Evolutionary conservation across 2,329 filamentous ascomycete species (phyloP).

Genomic region (Colletotrichum graminicola): DNA sequence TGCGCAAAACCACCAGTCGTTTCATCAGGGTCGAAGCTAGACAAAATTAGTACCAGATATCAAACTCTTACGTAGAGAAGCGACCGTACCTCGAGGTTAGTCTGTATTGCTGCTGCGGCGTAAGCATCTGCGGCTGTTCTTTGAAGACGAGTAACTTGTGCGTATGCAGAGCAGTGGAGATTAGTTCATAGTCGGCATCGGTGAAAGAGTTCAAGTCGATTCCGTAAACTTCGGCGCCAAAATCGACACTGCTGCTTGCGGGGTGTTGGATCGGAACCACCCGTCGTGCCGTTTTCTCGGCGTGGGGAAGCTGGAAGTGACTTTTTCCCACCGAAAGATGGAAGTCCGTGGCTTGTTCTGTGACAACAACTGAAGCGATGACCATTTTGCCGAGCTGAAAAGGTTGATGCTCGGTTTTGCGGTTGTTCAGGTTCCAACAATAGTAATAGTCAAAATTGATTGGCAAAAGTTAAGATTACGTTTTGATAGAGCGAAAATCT

Average conservation of each 20-base stretch:
- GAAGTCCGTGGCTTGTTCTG: conserved; percentile 42
- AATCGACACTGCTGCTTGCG: conserved; percentile 49
- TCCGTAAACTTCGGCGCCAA: conserved; percentile 53
- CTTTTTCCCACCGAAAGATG: conserved; percentile 40
- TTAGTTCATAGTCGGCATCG: conserved; percentile 53
- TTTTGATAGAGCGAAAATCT: background rate
- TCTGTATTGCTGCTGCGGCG: conserved; percentile 56
- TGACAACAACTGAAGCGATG: conserved; percentile 45
- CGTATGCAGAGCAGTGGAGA: conserved; percentile 57
- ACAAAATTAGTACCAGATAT: conserved; percentile 46
- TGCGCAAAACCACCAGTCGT: conserved; percentile 54
- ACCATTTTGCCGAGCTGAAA: conserved; percentile 42
- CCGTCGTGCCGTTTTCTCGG: conserved; percentile 44
- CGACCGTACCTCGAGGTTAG: conserved; percentile 46
- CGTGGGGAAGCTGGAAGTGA: conserved; percentile 46
- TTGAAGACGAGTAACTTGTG: conserved; percentile 59
- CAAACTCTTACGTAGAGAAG: conserved; percentile 43
- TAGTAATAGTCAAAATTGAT: background rate
- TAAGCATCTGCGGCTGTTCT: conserved; percentile 55
- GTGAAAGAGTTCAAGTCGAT: conserved; percentile 52
- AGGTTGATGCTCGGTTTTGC: background rate
- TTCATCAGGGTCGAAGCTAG: conserved; percentile 31
- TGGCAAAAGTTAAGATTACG: background rate
- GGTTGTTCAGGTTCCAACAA: background rate
- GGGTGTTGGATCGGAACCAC: conserved; percentile 47